Evolutionary conservation across 2,329 filamentous ascomycete species (phyloP), one percentile per base, ranked within the genome.

Genomic region (Furcasterigmium furcatum): DNA sequence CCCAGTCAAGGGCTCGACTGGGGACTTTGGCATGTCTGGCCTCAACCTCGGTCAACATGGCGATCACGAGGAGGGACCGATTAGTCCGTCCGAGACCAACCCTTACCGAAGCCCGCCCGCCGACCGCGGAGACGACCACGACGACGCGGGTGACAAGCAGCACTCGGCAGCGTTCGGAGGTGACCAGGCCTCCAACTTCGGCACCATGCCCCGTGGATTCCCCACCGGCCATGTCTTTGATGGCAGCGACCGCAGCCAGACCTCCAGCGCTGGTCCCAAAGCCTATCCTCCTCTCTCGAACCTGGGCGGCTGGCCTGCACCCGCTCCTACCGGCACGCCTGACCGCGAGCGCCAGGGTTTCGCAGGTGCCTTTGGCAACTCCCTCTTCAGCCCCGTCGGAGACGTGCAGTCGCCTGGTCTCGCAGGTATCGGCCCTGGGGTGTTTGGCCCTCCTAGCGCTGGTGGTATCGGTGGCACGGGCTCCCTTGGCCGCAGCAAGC

Each of bases 71-170:
- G 74, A 84, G 52, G 88, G 90, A 47, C 86, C 88, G 1, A 80
- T 89, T 59, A 97, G 92, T 62, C 94, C 94, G 10, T 94, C 91
- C 0, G 89, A 95, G 58, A 97, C 94, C 4, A 99, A 99, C 60
- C 94, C 94, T 2, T 99, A 94, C 62, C 88, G 91, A 52, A 97
- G 92, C 63, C 94, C 94, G 3, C 82, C 87, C 8, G 87, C 85
- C 30, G 87, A 91, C 21, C 83, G 83, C 38, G 73, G 72, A 5
- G 83, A 87, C 46, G 77, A 80, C 16, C 80, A 88, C 40, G 79
- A 81, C 14, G 74, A 77, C 38, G 73, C 76, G 40, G 58, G 64
- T 27, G 69, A 73, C 12, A 73, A 77, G 8, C 70, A 70, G 41
- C 60, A 66, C 12, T 72, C 73, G 43, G 77, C 76, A 21, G 74